Percentiles rank a stretch among this genome's conserved stretches.
Conservation (phyloP, 2,329 filamentous ascomycete species). For the Grosmannia huntii region DNA sequence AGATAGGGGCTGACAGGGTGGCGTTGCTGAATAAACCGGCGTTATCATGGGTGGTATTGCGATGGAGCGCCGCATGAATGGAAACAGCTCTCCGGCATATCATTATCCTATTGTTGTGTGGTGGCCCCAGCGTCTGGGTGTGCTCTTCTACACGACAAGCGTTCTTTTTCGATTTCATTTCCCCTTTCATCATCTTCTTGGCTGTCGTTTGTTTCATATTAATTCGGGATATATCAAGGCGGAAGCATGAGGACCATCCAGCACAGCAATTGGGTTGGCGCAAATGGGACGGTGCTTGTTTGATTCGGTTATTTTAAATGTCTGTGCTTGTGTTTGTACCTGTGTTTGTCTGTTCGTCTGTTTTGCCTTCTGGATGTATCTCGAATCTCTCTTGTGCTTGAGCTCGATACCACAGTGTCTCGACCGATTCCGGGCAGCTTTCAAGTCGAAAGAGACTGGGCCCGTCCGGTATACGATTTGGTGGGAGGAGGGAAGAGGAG, state of each 20-base stretch:
- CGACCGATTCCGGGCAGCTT: neutral
- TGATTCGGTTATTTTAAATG: neutral
- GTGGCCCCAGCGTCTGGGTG: neutral
- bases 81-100: neutral
- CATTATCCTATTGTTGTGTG: neutral
- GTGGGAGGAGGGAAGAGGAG: neutral
- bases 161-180: neutral
- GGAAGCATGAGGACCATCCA: constrained; percentile 12
- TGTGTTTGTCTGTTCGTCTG: neutral
- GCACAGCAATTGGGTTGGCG: constrained; percentile 15
- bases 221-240: constrained; percentile 3
- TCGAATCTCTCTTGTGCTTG: neutral
- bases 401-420: constrained; percentile 8
- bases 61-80: constrained; percentile 1
- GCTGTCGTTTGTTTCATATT: neutral
- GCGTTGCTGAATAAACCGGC: neutral
- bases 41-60: neutral
- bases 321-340: neutral
- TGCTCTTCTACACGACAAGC: neutral
- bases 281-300: constrained; percentile 11
- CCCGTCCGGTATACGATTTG: neutral
- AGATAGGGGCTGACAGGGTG: neutral
- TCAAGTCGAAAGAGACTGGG: too few relatives aligned
- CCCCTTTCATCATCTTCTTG: neutral
- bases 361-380: neutral